Conservation (phyloP, 495 filamentous ascomycete genomes). For the Penicillium cinerascens region DNA sequence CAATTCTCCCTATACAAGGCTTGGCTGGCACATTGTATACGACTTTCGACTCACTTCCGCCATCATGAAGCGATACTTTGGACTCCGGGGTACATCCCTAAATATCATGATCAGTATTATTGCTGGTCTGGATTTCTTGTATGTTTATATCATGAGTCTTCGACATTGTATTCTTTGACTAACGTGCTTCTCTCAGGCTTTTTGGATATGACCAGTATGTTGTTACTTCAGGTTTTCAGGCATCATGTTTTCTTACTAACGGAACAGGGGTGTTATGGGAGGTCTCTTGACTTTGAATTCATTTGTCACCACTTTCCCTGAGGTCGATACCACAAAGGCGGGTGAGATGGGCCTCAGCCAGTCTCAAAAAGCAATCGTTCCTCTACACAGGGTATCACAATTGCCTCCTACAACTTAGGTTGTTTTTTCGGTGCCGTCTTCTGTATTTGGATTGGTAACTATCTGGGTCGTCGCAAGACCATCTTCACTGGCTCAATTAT, state of each 20-base stretch:
- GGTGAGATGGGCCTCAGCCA: conserved; percentile 14
- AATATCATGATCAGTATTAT: conserved; percentile 65
- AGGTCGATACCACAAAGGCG: conserved; percentile 44
- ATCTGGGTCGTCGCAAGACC: conserved; percentile 64
- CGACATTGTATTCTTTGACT: neutral
- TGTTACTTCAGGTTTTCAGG: too few species aligned
- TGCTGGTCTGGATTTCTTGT: conserved; percentile 66
- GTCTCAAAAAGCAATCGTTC: conserved; percentile 37
- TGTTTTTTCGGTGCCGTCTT: conserved; percentile 68
- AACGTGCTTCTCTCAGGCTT: conserved; percentile 22
- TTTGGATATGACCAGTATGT: conserved; percentile 42
- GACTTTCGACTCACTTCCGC: neutral
- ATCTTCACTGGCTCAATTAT: conserved; percentile 67
- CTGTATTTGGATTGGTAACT: conserved; percentile 67
- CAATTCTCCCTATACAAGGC: neutral
- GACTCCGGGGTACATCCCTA: conserved; percentile 59
- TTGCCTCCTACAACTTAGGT: conserved; percentile 65
- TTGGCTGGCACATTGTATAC: conserved; percentile 11
- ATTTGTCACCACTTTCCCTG: conserved; percentile 48
- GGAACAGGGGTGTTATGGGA: conserved; percentile 56
- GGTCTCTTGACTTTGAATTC: conserved; percentile 50
- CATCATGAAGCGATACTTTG: conserved; percentile 48
- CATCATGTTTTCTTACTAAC: too few species aligned
- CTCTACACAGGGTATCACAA: conserved; percentile 55
- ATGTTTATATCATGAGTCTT: conserved; percentile 4